Percentiles rank a stretch among this genome's conserved stretches.
phyloP scores from a whole-genome alignment of 2,329 filamentous ascomycete species.

The Dendryphion nanum region DNA sequence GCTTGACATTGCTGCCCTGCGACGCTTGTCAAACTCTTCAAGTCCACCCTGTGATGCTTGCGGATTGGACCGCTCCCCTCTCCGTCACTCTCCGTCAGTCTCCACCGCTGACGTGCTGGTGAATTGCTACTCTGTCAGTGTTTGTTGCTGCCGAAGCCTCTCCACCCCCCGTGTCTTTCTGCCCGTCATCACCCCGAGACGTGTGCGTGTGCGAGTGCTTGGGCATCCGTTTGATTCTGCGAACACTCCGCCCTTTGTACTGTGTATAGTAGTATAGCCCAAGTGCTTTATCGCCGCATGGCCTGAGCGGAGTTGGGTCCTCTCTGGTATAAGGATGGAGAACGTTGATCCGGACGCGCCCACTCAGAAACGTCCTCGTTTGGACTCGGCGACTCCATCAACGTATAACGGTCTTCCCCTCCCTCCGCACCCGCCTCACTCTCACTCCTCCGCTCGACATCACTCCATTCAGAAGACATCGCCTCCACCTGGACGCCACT shows the following conservation, averaged over 20 bases:
- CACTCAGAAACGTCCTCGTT: slow-evolving; percentile 38
- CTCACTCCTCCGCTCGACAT: slow-evolving; percentile 25
- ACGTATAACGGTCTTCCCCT: slow-evolving; percentile 35
- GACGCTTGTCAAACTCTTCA: slow-evolving; percentile 6
- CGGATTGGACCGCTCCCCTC: slow-evolving; percentile 29
- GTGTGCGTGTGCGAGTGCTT: too few relatives aligned
- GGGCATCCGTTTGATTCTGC: not conserved
- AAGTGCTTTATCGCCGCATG: slow-evolving; percentile 34
- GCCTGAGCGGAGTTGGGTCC: slow-evolving; percentile 31
- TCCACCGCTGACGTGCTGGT: slow-evolving; percentile 29
- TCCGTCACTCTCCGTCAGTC: slow-evolving; percentile 30
- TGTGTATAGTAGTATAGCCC: slow-evolving; percentile 15
- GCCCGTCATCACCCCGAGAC: too few relatives aligned
- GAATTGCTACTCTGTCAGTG: slow-evolving; percentile 28
- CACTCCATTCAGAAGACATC: slow-evolving; percentile 28
- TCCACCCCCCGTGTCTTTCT: too few relatives aligned
- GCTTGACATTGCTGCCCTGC: not conserved
- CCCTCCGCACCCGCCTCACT: slow-evolving; percentile 29
- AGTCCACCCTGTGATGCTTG: slow-evolving; percentile 33
- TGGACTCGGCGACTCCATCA: slow-evolving; percentile 33
- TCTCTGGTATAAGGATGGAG: slow-evolving; percentile 39
- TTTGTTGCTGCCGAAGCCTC: slow-evolving; percentile 25
- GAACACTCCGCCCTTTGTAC: not conserved
- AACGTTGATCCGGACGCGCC: slow-evolving; percentile 37
- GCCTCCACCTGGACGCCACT: slow-evolving; percentile 27